Evolutionary conservation across 805 yeast species (phyloP).

Genomic region (Sugiyamaella floridensis): DNA sequence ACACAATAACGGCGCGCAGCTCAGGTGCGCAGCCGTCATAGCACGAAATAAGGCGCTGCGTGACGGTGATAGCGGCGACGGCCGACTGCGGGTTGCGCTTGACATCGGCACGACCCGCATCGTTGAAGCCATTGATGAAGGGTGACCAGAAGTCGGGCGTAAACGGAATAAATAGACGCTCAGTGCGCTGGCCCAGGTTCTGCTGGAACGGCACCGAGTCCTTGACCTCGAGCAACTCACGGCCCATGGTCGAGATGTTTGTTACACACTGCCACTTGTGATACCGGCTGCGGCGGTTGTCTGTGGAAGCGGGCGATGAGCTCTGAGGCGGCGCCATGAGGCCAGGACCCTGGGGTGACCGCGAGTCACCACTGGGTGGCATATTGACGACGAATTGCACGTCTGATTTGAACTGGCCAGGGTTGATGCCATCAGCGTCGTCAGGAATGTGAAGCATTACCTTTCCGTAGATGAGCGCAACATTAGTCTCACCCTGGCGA

Average conservation of each 20-base stretch:
- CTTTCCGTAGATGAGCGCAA: conserved; percentile 29
- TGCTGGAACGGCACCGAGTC: conserved; percentile 22
- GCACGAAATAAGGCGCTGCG: conserved; percentile 26
- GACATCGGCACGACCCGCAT: conserved; percentile 11
- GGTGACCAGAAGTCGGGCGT: conserved; percentile 35
- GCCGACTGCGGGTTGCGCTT: conserved; percentile 25
- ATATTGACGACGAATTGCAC: conserved; percentile 12
- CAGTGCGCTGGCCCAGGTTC: conserved; percentile 21
- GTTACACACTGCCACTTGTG: conserved; percentile 29
- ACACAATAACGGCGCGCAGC: conserved; percentile 28
- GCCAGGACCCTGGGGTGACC: background rate
- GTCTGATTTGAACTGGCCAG: conserved; percentile 14
- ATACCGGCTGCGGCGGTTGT: conserved; percentile 1
- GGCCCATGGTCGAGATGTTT: conserved; percentile 28
- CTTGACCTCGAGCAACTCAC: conserved; percentile 24
- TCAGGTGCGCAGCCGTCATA: conserved; percentile 6
- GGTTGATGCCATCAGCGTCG: background rate
- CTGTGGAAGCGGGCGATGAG: conserved; percentile 5
- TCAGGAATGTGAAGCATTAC: conserved; percentile 23
- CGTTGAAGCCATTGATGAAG: conserved; percentile 28
- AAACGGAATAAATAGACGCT: conserved; percentile 31
- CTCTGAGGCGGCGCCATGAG: background rate
- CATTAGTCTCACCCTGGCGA: conserved; percentile 14
- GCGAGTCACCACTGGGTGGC: background rate
- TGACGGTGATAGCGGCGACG: conserved; percentile 29